These are phyloP conservation scores for Phytophthora cajani DNA, from an alignment of 352 stramenopile species.

Conservation along the genomic window DNA sequence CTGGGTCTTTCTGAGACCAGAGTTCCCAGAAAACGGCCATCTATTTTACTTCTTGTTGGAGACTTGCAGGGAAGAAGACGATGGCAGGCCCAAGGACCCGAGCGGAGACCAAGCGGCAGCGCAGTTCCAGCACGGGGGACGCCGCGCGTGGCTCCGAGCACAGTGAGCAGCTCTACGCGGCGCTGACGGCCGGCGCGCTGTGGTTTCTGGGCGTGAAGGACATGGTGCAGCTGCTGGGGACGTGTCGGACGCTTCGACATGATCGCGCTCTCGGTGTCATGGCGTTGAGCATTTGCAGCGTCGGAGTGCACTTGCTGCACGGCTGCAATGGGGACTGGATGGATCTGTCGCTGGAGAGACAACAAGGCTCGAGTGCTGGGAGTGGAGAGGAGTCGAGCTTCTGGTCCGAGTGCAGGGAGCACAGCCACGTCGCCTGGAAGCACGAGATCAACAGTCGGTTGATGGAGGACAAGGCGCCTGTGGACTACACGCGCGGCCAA, in stretches of 20 bases:
- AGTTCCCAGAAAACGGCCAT: constrained; percentile 7
- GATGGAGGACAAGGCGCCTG: constrained; percentile 27
- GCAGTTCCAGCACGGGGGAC: constrained; percentile 11
- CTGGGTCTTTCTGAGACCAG: background rate
- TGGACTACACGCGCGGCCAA: constrained; percentile 31
- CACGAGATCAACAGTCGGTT: constrained; percentile 34
- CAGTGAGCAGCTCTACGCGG: constrained; percentile 32
- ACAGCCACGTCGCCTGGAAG: constrained; percentile 22
- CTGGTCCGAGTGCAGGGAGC: constrained; percentile 27
- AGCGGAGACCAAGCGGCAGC: constrained; percentile 33
- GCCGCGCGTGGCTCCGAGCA: constrained; percentile 1
- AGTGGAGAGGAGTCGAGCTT: constrained; percentile 18
- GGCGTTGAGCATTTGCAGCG: constrained; percentile 35
- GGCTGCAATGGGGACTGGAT: constrained; percentile 41
- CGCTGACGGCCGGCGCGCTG: constrained; percentile 31
- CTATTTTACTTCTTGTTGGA: background rate
- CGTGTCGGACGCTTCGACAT: constrained; percentile 37
- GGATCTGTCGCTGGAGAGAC: constrained; percentile 31
- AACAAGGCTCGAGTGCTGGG: constrained; percentile 14
- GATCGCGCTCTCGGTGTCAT: constrained; percentile 30
- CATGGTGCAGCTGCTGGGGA: constrained; percentile 33
- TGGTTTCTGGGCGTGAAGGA: constrained; percentile 39
- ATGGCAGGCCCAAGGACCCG: constrained; percentile 23
- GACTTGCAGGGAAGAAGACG: background rate
- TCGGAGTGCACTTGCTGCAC: constrained; percentile 40